phyloP scores from a whole-genome alignment of 1,284 basidiomycete genomes.

The Heterobasidion irregulare region DNA sequence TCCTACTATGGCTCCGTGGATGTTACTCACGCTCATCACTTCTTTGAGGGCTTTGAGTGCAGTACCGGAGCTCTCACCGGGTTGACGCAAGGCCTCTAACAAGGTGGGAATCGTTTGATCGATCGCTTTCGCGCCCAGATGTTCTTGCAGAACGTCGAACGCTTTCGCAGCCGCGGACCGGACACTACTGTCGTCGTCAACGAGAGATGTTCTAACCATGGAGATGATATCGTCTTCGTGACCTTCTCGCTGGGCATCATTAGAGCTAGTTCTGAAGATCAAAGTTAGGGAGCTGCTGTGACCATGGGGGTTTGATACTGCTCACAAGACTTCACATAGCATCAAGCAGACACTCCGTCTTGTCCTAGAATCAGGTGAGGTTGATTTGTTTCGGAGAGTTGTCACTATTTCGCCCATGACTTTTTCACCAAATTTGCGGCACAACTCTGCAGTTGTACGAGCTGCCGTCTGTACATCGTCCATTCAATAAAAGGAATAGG shows the following conservation, averaged over 20 bases:
- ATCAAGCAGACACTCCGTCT: constrained; percentile 87
- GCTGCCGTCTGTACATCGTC: constrained; percentile 57
- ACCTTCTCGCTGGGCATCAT: constrained; percentile 80
- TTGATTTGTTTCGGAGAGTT: constrained; percentile 65
- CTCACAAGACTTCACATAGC: constrained; percentile 83
- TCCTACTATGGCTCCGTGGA: not conserved
- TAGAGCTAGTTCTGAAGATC: constrained; percentile 65
- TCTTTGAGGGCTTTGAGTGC: constrained; percentile 90
- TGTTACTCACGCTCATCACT: constrained; percentile 77
- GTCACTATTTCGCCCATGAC: constrained; percentile 82
- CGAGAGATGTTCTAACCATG: constrained; percentile 79
- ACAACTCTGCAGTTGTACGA: constrained; percentile 84
- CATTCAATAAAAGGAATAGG: not conserved
- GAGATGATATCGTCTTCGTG: constrained; percentile 88
- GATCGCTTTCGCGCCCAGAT: constrained; percentile 86
- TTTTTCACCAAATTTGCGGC: constrained; percentile 94
- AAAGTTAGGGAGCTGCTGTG: not conserved
- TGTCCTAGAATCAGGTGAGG: constrained; percentile 66
- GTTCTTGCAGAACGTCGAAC: constrained; percentile 90
- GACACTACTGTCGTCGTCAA: constrained; percentile 86
- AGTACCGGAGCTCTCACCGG: constrained; percentile 89
- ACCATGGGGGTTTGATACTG: constrained; percentile 2
- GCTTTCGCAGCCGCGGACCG: constrained; percentile 88
- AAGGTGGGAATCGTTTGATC: constrained; percentile 96
- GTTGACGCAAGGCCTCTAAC: constrained; percentile 86